A percentile compares a stretch with the other conserved stretches of the same genome.
Conservation (phyloP, 73 alveolate genomes). For the Paramecium caudatum region DNA sequence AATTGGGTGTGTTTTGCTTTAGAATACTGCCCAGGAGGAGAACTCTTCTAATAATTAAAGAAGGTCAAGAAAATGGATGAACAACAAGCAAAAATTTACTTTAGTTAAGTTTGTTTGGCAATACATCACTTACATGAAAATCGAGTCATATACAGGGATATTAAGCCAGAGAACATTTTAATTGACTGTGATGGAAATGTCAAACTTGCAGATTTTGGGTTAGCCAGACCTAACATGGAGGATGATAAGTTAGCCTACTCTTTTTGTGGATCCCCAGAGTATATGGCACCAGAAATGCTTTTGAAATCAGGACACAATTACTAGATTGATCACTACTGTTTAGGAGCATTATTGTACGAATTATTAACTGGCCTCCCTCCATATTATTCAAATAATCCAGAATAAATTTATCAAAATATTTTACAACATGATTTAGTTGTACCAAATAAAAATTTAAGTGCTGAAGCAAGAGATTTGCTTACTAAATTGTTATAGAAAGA, state of each 20-base stretch:
- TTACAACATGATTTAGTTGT: slow-evolving; percentile 64
- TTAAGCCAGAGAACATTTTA: slow-evolving; percentile 88
- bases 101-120: slow-evolving; percentile 80
- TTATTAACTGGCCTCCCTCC: slow-evolving; percentile 82
- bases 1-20: slow-evolving; percentile 81
- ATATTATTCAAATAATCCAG: slow-evolving; percentile 73
- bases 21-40: slow-evolving; percentile 79
- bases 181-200: slow-evolving; percentile 80
- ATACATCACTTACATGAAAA: slow-evolving; percentile 84
- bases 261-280: slow-evolving; percentile 87
- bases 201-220: slow-evolving; percentile 82
- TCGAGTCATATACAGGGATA: slow-evolving; percentile 81
- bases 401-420: slow-evolving; percentile 76
- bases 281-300: slow-evolving; percentile 84
- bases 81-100: slow-evolving; percentile 79
- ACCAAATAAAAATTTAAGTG: slow-evolving; percentile 56
- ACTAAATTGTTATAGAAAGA: slow-evolving; percentile 86
- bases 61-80: slow-evolving; percentile 82
- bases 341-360: slow-evolving; percentile 83
- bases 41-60: slow-evolving; percentile 80
- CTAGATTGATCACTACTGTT: slow-evolving; percentile 79
- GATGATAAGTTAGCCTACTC: slow-evolving; percentile 75
- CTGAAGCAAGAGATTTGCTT: slow-evolving; percentile 81
- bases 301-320: slow-evolving; percentile 78
- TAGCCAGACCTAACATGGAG: slow-evolving; percentile 75